Evolutionary conservation across 495 filamentous ascomycete species (phyloP), one percentile per base, ranked within the genome.

Genomic region (Penicillium arizonense): DNA sequence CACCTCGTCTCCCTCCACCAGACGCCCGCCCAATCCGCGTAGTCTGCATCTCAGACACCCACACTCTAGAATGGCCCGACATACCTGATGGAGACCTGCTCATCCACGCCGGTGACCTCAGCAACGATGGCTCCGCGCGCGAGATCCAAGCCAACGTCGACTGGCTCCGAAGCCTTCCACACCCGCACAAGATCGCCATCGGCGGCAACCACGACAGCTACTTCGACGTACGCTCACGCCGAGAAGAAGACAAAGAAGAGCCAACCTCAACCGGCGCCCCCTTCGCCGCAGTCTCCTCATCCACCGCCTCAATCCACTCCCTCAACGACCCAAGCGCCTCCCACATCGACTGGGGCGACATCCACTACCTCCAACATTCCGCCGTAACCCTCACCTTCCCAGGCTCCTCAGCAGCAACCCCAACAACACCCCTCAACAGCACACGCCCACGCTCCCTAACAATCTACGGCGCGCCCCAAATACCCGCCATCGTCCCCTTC

Each of bases 11-110:
- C 5, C 74, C 81, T 13, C 77, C 82, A 1, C 71, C 74, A 24
- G 62, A 75, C 40, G 67, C 69, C 12, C 74, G 67, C 0, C 76
- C 82, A 0, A 86, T 96, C 58, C 81, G 85, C 32, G 79, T 97
- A 32, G 87, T 97, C 44, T 96, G 88, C 63, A 85, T 97, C 34
- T 94, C 90, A 1, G 93, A 97, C 68, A 96, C 93, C 7, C 93
- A 97, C 64, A 82, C 78, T 13, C 70, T 80, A 21, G 77, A 90
- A 68, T 82, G 82, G 23, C 56, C 61, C 1, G 64, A 81, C 21
- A 69, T 96, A 0, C 90, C 91, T 0, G 69, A 82, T 20, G 93
- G 91, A 18, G 94, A 97, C 57, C 72, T 97, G 23, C 76, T 97
- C 7, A 88, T 97, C 42, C 93, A 96, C 61, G 89, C 90, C 9